Percentiles rank a stretch among this genome's conserved stretches.
Evolutionary conservation across 163 green algal species (phyloP).

Genomic region (Scenedesmus sp.): DNA sequence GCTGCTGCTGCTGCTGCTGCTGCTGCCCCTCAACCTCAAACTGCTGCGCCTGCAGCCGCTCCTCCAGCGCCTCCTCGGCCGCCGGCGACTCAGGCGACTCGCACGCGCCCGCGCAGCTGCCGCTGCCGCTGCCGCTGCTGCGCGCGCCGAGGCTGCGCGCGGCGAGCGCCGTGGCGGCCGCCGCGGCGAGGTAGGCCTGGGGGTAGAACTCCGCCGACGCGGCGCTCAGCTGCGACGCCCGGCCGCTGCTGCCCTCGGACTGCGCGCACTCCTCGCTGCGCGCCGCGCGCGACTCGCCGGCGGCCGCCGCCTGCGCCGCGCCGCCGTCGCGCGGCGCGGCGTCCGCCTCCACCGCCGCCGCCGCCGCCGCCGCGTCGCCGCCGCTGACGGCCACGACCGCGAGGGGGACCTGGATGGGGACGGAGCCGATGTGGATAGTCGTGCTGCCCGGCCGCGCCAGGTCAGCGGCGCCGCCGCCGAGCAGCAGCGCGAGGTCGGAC

Average conservation of each 20-base stretch:
- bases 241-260: conserved; percentile 1
- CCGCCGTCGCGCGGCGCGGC: too few species aligned
- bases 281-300: background rate
- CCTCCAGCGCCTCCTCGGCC: background rate
- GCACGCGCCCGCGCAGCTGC: background rate
- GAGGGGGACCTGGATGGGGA: conserved; percentile 30
- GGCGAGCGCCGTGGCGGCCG: conserved; percentile 35
- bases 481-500: conserved; percentile 24
- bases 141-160: background rate
- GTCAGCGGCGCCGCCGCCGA: conserved; percentile 11
- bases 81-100: background rate
- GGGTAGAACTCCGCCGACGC: conserved; percentile 43
- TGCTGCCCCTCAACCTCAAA: conserved; percentile 1
- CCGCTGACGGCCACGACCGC: background rate
- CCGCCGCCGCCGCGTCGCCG: background rate
- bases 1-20: conserved; percentile 19
- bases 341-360: background rate
- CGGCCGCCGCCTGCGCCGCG: background rate
- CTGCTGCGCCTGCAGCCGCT: background rate
- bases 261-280: background rate
- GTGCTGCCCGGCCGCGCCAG: conserved; percentile 2
- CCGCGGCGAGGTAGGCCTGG: conserved; percentile 33
- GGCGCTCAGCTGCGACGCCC: conserved; percentile 1
- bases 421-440: conserved; percentile 25
- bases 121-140: conserved; percentile 28